Evolutionary conservation across 768 basidiomycete species (phyloP).

Genomic region (Lentinula lateritia): DNA sequence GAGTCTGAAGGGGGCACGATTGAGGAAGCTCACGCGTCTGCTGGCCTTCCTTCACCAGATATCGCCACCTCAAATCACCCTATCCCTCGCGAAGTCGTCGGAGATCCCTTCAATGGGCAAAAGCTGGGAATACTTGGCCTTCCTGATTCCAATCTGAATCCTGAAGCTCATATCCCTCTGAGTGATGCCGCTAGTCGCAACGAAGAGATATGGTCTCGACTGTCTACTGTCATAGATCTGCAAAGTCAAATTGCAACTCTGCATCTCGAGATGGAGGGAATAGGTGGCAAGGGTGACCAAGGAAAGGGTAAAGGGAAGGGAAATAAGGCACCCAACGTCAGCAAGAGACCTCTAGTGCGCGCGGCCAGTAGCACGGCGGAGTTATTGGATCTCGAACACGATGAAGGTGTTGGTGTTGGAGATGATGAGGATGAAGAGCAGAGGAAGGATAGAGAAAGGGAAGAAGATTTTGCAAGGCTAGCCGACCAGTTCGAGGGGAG

Average conservation of each 20-base stretch:
- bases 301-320: slow-evolving; percentile 30
- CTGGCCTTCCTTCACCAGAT: neutral
- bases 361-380: slow-evolving; percentile 3
- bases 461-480: slow-evolving; percentile 64
- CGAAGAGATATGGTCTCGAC: slow-evolving; percentile 60
- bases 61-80: neutral
- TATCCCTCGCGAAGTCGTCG: slow-evolving; percentile 20
- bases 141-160: slow-evolving; percentile 10
- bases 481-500: slow-evolving; percentile 65
- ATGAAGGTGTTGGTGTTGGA: slow-evolving; percentile 5
- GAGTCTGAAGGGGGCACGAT: neutral
- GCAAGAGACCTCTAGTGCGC: neutral
- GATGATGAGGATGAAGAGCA: slow-evolving; percentile 34
- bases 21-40: neutral
- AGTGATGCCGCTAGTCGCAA: slow-evolving; percentile 22
- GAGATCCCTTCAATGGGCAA: slow-evolving; percentile 46
- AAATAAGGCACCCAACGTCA: slow-evolving; percentile 7
- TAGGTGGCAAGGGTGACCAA: slow-evolving; percentile 38
- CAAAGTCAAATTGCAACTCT: slow-evolving; percentile 68
- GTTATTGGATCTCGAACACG: slow-evolving; percentile 5
- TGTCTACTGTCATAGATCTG: slow-evolving; percentile 63
- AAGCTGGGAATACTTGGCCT: slow-evolving; percentile 30
- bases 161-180: slow-evolving; percentile 8
- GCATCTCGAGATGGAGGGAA: slow-evolving; percentile 72
- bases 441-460: slow-evolving; percentile 48